Evolutionary conservation across 768 basidiomycete genomes (phyloP), one percentile per base, ranked within the genome.

Genomic region (Lentinula sp.): DNA sequence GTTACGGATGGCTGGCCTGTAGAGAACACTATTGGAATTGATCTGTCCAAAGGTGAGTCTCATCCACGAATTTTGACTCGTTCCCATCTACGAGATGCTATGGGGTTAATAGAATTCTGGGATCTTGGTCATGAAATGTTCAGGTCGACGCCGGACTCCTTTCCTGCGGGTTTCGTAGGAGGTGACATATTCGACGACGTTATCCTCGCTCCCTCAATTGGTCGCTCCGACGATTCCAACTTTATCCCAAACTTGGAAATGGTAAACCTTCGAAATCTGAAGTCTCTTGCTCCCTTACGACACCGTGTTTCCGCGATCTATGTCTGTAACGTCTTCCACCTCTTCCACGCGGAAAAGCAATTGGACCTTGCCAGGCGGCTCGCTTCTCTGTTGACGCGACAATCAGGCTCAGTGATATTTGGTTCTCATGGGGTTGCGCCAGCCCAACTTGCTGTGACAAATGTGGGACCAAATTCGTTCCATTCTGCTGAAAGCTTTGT

Each of bases 51-150:
- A 65, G 62, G 69, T 73, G 76, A 23, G 23, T 11, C 45, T 43
- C 8, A 10, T 39, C 40, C 23, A 23, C 2, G 6, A 7, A 10
- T 43, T 23, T n/a, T 2, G 18, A 16, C 6, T 6, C 34, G 9
- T 40, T 53, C 8, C 51, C 13, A n/a, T 16, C 56, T 16, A 28
- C 11, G 53, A 40, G 7, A 50, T 23, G 16, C 21, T 51, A 23
- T 21, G 35, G 37, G 34, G 16, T 43, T 23, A 1, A 23, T 59
- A 87, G 86, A 72, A 9, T 83, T 84, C 63, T 88, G 85, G 86
- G 75, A 82, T 4, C 73, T 80, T 4, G 87, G 87, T 1, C 85
- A 88, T 63, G 74, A 80, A 46, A 74, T 89, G 15, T 89, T 87
- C 72, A 76, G 69, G 54, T 76, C 80, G 3, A 82, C 75, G 0